Conservation (phyloP, 768 basidiomycete genomes). For the Phaeotremella skinneri region DNA sequence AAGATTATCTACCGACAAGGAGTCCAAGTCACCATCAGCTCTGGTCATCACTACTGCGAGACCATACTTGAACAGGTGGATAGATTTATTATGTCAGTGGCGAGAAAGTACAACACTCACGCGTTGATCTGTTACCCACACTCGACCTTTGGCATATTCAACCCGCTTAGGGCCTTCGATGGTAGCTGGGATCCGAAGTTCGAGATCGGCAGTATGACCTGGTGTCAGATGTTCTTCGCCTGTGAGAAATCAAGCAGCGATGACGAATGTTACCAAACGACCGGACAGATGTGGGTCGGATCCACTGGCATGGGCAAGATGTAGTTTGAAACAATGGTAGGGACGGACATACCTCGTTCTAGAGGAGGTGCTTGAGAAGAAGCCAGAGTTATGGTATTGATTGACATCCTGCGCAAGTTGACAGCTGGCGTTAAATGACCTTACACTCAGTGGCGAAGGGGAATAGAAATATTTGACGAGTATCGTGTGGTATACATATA, state of each 20-base stretch:
- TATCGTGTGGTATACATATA: no score
- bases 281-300: no score
- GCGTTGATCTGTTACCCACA: conserved; percentile 44
- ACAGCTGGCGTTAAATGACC: background rate
- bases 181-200: conserved; percentile 38
- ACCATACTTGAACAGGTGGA: no score
- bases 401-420: conserved; percentile 1
- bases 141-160: conserved; percentile 29
- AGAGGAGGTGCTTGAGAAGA: background rate
- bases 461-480: no score
- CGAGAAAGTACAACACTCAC: no score
- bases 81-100: no score
- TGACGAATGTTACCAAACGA: no score
- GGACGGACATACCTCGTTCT: background rate
- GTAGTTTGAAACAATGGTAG: no score
- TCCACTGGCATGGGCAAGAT: no score
- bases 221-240: conserved; percentile 27
- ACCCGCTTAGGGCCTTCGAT: conserved; percentile 38
- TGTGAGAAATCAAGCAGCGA: no score
- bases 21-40: background rate
- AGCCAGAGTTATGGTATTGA: background rate
- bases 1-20: conserved; percentile 17
- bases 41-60: background rate
- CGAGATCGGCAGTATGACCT: conserved; percentile 33
- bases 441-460: no score